Evolutionary conservation across 345 rosid genomes (phyloP).

Genomic region (Cardamine resedifolia): DNA sequence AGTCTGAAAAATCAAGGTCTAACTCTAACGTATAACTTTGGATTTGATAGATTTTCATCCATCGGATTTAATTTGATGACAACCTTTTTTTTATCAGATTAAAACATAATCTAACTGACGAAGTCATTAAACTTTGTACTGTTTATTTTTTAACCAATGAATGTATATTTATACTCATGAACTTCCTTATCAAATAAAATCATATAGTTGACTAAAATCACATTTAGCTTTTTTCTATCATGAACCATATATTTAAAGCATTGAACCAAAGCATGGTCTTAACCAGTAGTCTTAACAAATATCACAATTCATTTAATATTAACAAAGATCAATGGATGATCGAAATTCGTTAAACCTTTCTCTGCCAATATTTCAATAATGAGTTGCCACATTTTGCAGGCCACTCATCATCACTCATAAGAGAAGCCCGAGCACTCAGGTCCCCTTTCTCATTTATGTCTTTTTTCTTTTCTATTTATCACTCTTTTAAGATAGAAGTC

Average conservation of each 20-base stretch:
- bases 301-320: neutral
- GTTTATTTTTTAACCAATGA: neutral
- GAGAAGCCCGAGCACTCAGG: neutral
- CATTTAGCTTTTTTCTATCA: neutral
- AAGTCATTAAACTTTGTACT: neutral
- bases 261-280: neutral
- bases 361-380: slow-evolving; percentile 13
- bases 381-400: slow-evolving; percentile 10
- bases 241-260: neutral
- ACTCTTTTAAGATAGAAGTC: slow-evolving; percentile 5
- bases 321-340: neutral
- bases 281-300: too few relatives aligned
- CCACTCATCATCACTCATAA: neutral
- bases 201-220: neutral
- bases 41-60: neutral
- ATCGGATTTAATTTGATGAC: neutral
- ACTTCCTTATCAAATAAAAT: neutral
- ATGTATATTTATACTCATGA: neutral
- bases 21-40: neutral
- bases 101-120: neutral
- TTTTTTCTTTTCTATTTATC: neutral
- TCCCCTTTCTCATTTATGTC: slow-evolving; percentile 12
- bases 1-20: too few relatives aligned
- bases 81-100: neutral
- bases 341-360: neutral